Evolutionary conservation across 192 early-diverging fungal species (phyloP).

Genomic region (Cetraspora pellucida): DNA sequence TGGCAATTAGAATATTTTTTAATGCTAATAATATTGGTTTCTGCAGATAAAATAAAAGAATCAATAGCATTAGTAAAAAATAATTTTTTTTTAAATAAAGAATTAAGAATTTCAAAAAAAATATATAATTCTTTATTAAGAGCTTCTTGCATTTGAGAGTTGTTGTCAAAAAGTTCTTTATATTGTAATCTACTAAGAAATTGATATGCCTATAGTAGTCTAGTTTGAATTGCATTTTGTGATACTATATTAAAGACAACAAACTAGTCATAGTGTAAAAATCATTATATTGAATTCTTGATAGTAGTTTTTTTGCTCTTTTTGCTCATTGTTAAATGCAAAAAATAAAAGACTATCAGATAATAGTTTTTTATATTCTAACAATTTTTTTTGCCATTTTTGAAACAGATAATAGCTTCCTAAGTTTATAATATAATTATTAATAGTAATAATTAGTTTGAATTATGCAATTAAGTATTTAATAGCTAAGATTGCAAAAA

Average conservation of each 20-base stretch:
- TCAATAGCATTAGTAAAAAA: no score
- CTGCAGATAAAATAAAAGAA: no score
- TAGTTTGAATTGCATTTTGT: neutral
- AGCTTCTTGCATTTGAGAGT: constrained; percentile 1
- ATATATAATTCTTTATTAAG: no score
- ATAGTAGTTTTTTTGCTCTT: neutral
- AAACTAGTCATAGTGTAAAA: neutral
- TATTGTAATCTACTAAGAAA: constrained; percentile 2
- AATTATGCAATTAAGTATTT: neutral
- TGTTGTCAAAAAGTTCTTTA: constrained; percentile 1
- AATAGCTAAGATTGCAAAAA: no score
- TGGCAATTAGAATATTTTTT: neutral
- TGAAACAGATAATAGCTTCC: no score
- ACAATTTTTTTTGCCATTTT: no score
- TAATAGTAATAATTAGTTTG: neutral
- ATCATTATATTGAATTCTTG: neutral
- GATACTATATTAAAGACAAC: neutral
- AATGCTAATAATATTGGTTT: neutral
- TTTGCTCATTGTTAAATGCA: constrained; percentile 1
- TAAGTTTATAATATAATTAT: neutral
- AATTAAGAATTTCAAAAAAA: no score
- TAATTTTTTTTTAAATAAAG: no score
- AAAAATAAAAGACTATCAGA: neutral
- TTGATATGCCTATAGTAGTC: neutral
- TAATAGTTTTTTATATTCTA: neutral